A percentile compares a stretch with the other conserved stretches of the same genome.
Conservation (phyloP, 805 yeast genomes). For the Sugiyamaella smithiae region DNA sequence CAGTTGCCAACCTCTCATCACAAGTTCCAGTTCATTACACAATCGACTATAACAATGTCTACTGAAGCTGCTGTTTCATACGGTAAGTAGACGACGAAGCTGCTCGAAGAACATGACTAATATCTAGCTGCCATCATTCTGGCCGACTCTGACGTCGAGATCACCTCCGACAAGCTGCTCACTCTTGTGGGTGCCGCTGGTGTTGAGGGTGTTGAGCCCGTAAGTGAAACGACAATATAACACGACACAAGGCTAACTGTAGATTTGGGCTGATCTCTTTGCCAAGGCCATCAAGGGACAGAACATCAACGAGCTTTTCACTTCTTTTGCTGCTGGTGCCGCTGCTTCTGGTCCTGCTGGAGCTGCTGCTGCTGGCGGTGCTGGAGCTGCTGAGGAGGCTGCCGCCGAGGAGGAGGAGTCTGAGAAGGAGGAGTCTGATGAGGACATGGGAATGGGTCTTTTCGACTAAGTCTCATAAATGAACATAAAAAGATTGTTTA, state of each 20-base stretch:
- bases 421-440: conserved; percentile 61
- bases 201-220: conserved; percentile 62
- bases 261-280: conserved; percentile 83
- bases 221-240: conserved; percentile 27
- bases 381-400: conserved; percentile 61
- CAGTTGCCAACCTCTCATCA: not conserved
- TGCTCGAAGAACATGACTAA: not conserved
- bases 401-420: conserved; percentile 54
- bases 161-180: conserved; percentile 81
- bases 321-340: conserved; percentile 64
- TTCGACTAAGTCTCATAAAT: conserved; percentile 59
- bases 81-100: conserved; percentile 32
- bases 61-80: conserved; percentile 81
- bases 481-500: not conserved
- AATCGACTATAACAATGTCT: conserved; percentile 29
- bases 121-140: conserved; percentile 84
- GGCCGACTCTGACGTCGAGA: conserved; percentile 95
- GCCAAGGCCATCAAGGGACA: conserved; percentile 86
- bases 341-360: conserved; percentile 68
- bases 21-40: not conserved
- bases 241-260: conserved; percentile 8
- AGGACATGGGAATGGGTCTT: conserved; percentile 94
- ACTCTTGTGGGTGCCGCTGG: conserved; percentile 80
- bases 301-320: conserved; percentile 76
- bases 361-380: conserved; percentile 59